A percentile compares a stretch with the other conserved stretches of the same genome.
Evolutionary conservation across 495 filamentous ascomycete species (phyloP).

Genomic region (Neurospora sp.): DNA sequence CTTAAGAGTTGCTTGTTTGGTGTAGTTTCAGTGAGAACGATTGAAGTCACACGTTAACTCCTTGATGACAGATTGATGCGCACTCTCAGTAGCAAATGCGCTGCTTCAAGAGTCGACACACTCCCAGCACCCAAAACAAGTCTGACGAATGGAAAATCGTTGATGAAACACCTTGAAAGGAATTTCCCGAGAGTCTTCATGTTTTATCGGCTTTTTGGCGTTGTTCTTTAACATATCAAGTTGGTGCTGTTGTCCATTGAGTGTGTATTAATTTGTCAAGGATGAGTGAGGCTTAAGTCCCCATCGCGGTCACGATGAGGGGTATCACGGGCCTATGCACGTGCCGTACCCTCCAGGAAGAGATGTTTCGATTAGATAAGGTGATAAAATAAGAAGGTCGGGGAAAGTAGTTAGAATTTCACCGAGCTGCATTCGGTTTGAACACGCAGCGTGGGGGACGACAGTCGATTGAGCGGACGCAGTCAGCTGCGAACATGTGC

Average conservation of each 20-base stretch:
- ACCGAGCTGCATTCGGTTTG: background rate
- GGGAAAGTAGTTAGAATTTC: background rate
- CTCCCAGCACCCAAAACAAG: too few species aligned
- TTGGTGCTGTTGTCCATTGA: too few species aligned
- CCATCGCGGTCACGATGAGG: background rate
- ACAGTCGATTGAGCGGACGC: background rate
- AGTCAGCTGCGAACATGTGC: background rate
- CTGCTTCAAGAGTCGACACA: too few species aligned
- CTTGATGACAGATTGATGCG: background rate
- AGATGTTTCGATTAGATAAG: background rate
- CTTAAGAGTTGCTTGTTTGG: background rate
- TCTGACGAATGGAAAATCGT: too few species aligned
- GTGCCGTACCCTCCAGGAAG: background rate
- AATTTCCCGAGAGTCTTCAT: too few species aligned
- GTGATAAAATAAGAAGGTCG: background rate
- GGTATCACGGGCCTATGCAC: background rate
- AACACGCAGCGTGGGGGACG: background rate
- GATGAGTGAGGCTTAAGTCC: too few species aligned
- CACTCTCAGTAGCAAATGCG: too few species aligned
- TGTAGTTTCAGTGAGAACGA: background rate
- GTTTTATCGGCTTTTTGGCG: too few species aligned
- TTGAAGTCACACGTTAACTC: background rate
- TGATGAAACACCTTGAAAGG: too few species aligned
- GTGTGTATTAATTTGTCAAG: too few species aligned
- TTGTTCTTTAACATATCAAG: too few species aligned